Base-by-base conservation (phyloP, 495 filamentous ascomycete genomes). In the Filosporella fistucella region DNA sequence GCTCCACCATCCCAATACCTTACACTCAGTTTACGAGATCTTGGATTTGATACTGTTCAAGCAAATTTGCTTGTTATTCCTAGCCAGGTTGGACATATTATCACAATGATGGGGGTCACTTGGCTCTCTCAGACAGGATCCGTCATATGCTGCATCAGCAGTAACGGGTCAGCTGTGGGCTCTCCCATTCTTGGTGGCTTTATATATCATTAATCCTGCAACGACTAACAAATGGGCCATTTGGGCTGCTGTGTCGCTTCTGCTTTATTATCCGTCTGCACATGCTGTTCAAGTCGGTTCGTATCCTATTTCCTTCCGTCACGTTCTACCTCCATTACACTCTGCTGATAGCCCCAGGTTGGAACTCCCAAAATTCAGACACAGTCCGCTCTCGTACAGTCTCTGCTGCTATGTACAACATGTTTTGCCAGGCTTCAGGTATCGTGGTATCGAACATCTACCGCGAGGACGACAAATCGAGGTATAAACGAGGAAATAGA, bases 11-110 rank as follows among this genome's bases (percentile, higher is more conserved):
- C 63, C 1, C 64, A 64, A 10, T 89, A 89, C 49, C 68, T 88
- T 37, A 86, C 82, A 0, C 63, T 87, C 2, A 71, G 75, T 9
- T 62, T 89, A 6, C 69, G 73, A 45, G 63, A 67, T 0, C 65
- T 86, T 9, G 81, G 81, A 0, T 89, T 88, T 62, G 66, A 70
- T 38, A 84, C 81, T 8, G 84, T 88, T 56, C 58, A 80, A 21
- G 81, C 82, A 8, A 89, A 89, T 51, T 61, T 91, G 12, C 68
- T 89, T 24, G 78, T 79, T 14, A 85, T 89, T 32, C 85, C 84
- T 1, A 68, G 72, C 4, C 79, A 76, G 37, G 55, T 71, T 17
- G 36, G 68, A 13, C 68, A 72, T 55, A 75, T 77, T 50, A 49
- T 77, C 40, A 66, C 68, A 1, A 56, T 51, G 43, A 12, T 46